phyloP scores from a whole-genome alignment of 163 green algal species.

The Prototheca cutis region DNA sequence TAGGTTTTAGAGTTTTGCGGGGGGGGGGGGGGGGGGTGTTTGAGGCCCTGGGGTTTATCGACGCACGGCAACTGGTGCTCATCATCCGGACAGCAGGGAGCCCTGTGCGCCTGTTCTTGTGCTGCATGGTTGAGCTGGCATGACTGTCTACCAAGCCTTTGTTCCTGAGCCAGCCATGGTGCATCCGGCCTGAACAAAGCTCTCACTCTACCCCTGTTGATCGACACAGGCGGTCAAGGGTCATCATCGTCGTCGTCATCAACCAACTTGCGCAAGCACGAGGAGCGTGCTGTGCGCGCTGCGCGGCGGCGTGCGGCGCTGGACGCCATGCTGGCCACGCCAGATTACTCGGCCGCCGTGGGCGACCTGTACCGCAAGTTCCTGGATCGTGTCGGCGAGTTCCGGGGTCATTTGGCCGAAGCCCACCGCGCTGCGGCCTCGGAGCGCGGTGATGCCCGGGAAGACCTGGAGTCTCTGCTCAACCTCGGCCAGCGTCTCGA shows the following conservation, averaged over 20 bases:
- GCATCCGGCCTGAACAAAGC: not conserved
- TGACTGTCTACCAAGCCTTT: not conserved
- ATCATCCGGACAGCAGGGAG: too few relatives aligned
- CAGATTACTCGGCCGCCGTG: conserved; percentile 7
- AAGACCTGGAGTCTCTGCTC: conserved; percentile 45
- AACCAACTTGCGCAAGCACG: too few relatives aligned
- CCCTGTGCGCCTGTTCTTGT: too few relatives aligned
- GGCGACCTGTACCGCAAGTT: conserved; percentile 25
- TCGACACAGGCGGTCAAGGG: too few relatives aligned
- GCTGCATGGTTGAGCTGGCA: not conserved
- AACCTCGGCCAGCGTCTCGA: conserved; percentile 43
- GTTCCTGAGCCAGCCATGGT: not conserved
- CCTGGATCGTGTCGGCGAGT: conserved; percentile 16
- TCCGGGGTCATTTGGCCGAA: conserved; percentile 27
- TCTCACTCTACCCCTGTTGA: too few relatives aligned
- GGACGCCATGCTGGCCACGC: conserved; percentile 10
- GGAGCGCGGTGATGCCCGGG: conserved; percentile 27
- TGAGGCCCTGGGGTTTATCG: too few relatives aligned
- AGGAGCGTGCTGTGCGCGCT: conserved; percentile 1
- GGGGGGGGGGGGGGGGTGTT: conserved; percentile 1
- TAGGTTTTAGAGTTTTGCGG: not conserved
- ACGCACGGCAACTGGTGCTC: too few relatives aligned
- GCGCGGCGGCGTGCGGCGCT: conserved; percentile 8
- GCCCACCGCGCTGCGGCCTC: conserved; percentile 25
- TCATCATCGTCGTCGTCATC: too few relatives aligned